Percentiles rank a stretch among this genome's conserved stretches.
Conservation (phyloP, 140 eudicot species). For the Erigeron philadelphicus region DNA sequence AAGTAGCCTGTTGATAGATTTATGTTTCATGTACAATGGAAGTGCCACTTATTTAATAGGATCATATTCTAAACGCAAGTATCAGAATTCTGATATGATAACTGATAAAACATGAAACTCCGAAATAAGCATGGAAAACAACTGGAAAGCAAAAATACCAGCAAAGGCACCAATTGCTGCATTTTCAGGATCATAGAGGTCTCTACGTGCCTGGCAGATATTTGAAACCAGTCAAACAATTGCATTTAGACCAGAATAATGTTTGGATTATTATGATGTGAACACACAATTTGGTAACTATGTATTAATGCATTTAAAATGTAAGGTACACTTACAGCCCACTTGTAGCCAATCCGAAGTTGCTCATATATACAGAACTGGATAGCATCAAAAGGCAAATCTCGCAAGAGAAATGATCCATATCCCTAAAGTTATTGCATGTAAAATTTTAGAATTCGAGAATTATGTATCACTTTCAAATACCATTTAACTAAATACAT, state of each 20-base stretch:
- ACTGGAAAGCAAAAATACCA: constrained; percentile 40
- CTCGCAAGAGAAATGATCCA: constrained; percentile 92
- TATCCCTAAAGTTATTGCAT: constrained; percentile 52
- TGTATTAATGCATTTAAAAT: constrained; percentile 4
- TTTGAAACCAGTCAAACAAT: constrained; percentile 19
- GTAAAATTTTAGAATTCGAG: constrained; percentile 18
- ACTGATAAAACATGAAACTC: too few species aligned
- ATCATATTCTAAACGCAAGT: too few species aligned
- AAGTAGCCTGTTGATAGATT: neutral
- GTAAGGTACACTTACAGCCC: constrained; percentile 54
- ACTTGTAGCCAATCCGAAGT: constrained; percentile 83
- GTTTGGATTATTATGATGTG: constrained; percentile 16
- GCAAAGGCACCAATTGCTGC: constrained; percentile 98
- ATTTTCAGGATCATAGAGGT: constrained; percentile 86
- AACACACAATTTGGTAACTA: constrained; percentile 1
- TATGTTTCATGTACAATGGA: too few species aligned
- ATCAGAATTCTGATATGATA: too few species aligned
- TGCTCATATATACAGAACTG: constrained; percentile 98
- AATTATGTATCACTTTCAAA: neutral
- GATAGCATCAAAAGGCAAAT: constrained; percentile 96
- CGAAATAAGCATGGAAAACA: too few species aligned
- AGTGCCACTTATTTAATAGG: too few species aligned
- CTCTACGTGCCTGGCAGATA: constrained; percentile 72
- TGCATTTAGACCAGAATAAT: neutral
- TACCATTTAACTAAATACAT: neutral